A percentile compares a stretch with the other conserved stretches of the same genome.
Evolutionary conservation across 805 yeast genomes (phyloP).

Genomic region (Spathaspora gorwiae): DNA sequence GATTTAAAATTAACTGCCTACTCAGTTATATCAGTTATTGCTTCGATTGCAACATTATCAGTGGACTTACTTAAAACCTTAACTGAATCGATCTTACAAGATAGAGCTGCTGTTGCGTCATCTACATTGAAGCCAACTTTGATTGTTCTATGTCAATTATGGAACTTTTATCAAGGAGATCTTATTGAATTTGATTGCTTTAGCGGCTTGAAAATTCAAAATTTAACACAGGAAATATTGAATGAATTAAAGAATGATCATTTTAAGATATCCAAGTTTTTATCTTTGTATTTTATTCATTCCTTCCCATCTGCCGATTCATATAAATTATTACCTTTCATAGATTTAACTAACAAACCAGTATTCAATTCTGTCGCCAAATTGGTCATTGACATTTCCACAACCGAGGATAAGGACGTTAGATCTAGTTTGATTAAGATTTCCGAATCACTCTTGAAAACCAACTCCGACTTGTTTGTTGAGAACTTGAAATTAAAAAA

Average conservation of each 20-base stretch:
- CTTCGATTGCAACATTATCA: conserved; percentile 63
- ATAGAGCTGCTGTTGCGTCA: conserved; percentile 17
- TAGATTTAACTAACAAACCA: conserved; percentile 15
- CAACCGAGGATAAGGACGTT: conserved; percentile 11
- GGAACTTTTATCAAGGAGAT: conserved; percentile 19
- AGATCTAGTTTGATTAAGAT: conserved; percentile 13
- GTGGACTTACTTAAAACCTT: conserved; percentile 24
- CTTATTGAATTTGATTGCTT: conserved; percentile 14
- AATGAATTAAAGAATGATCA: conserved; percentile 18
- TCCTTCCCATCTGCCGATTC: conserved; percentile 17
- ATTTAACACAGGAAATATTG: conserved; percentile 1
- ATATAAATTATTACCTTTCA: conserved; percentile 17
- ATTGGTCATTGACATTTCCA: conserved; percentile 3
- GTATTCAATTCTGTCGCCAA: conserved; percentile 4
- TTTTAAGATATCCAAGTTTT: conserved; percentile 28
- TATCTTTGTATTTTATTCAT: conserved; percentile 24
- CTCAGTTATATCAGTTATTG: conserved; percentile 72
- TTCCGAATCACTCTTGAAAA: conserved; percentile 15
- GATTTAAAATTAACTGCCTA: conserved; percentile 82
- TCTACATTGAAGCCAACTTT: conserved; percentile 26
- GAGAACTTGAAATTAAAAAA: conserved; percentile 15
- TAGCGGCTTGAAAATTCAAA: conserved; percentile 9
- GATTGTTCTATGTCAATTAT: conserved; percentile 38
- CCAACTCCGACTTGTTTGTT: conserved; percentile 17
- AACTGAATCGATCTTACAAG: conserved; percentile 29